These are phyloP conservation scores for Camellia japonica DNA, from an alignment of 148 eudicot species.

Conservation along the genomic window DNA sequence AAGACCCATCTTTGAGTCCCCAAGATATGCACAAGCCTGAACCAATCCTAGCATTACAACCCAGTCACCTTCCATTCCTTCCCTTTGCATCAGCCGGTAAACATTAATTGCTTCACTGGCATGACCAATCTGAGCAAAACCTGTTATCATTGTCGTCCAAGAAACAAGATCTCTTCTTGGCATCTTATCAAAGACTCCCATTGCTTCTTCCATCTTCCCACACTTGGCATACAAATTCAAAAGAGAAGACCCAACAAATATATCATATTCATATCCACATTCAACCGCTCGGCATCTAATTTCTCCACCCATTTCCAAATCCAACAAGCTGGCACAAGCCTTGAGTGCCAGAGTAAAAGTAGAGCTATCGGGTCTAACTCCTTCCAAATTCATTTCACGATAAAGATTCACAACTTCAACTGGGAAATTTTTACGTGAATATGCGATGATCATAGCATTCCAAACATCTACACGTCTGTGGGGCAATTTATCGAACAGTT, in stretches of 20 bases:
- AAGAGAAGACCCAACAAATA: conserved; percentile 64
- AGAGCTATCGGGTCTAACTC: conserved; percentile 72
- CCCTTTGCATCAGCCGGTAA: conserved; percentile 44
- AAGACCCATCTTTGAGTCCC: conserved; percentile 40
- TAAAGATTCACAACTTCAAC: conserved; percentile 47
- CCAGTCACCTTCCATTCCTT: conserved; percentile 56
- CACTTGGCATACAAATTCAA: conserved; percentile 60
- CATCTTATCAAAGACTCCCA: conserved; percentile 52
- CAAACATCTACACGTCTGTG: conserved; percentile 54
- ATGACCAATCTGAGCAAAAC: conserved; percentile 52
- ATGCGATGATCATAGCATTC: conserved; percentile 64
- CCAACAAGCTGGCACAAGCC: conserved; percentile 57
- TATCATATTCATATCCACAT: conserved; percentile 56
- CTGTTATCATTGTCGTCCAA: conserved; percentile 68
- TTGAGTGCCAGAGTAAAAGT: conserved; percentile 64
- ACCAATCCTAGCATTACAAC: conserved; percentile 65
- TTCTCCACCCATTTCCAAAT: conserved; percentile 52
- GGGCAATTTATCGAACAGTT: conserved; percentile 60
- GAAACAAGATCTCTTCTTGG: conserved; percentile 50
- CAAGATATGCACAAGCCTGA: conserved; percentile 57
- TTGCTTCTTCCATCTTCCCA: conserved; percentile 59
- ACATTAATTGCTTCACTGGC: conserved; percentile 41
- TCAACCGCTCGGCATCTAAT: conserved; percentile 47
- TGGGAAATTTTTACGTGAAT: conserved; percentile 35
- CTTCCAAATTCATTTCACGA: conserved; percentile 39